A percentile compares a stretch with the other conserved stretches of the same genome.
These are phyloP conservation scores for Erysimum pusillum DNA, from an alignment of 441 rosid genomes.

Conservation along the genomic window DNA sequence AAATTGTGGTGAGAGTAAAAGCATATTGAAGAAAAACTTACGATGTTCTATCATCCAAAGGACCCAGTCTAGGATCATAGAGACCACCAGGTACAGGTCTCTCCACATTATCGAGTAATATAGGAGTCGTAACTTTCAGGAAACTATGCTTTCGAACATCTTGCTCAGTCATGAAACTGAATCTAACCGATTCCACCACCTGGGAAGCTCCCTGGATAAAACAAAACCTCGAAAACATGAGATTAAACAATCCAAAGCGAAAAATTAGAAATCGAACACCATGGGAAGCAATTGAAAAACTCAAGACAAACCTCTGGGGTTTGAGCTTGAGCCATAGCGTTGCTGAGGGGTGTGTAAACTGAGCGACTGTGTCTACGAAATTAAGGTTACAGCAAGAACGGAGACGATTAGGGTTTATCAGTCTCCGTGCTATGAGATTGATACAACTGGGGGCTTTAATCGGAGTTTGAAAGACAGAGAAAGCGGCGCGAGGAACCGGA, in stretches of 20 bases:
- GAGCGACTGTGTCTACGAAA: neutral
- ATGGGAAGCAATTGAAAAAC: neutral
- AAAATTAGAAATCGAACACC: neutral
- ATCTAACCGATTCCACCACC: slow-evolving; percentile 54
- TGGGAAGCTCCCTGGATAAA: slow-evolving; percentile 55
- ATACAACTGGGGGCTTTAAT: slow-evolving; percentile 13
- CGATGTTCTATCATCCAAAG: slow-evolving; percentile 51
- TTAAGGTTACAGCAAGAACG: slow-evolving; percentile 1
- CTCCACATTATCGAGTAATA: slow-evolving; percentile 49
- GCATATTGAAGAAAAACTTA: slow-evolving; percentile 39
- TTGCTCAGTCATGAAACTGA: slow-evolving; percentile 55
- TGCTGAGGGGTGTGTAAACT: neutral
- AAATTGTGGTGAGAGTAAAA: neutral
- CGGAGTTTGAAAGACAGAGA: slow-evolving; percentile 25
- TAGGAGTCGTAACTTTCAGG: slow-evolving; percentile 48
- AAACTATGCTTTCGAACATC: slow-evolving; percentile 59
- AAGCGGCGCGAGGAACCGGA: slow-evolving; percentile 38
- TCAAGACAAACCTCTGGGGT: slow-evolving; percentile 41
- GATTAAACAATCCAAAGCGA: slow-evolving; percentile 4
- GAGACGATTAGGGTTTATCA: slow-evolving; percentile 23
- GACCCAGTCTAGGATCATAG: slow-evolving; percentile 58
- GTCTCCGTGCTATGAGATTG: neutral
- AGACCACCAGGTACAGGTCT: slow-evolving; percentile 59
- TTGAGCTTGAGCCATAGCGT: slow-evolving; percentile 46
- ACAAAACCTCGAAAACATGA: slow-evolving; percentile 24